phyloP scores from a whole-genome alignment of 768 basidiomycete genomes.

The Rhodotorula graminis region DNA sequence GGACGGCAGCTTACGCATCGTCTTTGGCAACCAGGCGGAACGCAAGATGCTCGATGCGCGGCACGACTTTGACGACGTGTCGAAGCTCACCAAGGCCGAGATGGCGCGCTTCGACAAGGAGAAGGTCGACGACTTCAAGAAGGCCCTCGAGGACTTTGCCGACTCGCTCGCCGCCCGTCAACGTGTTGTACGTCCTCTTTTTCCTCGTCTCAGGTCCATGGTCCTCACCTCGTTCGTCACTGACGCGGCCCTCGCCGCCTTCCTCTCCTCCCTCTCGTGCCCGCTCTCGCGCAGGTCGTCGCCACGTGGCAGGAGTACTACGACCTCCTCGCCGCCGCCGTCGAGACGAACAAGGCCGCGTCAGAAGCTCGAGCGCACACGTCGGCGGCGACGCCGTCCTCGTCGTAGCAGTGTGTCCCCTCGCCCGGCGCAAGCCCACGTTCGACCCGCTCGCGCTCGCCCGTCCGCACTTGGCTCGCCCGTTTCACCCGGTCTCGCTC shows the following conservation, averaged over 20 bases:
- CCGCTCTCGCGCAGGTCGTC: constrained; percentile 6
- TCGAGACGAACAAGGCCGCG: constrained; percentile 13
- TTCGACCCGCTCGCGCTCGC: no score
- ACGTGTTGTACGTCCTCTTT: constrained; percentile 52
- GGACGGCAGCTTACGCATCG: constrained; percentile 29
- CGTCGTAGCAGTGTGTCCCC: neutral
- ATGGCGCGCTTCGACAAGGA: constrained; percentile 87
- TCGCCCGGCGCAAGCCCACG: no score
- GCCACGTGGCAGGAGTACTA: constrained; percentile 28
- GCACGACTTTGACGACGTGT: constrained; percentile 81
- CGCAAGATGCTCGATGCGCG: constrained; percentile 73
- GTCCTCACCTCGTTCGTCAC: no score
- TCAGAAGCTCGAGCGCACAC: no score
- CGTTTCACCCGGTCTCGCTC: no score
- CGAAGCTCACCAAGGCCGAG: constrained; percentile 81
- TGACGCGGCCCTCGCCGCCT: no score
- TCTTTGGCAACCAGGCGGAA: constrained; percentile 61
- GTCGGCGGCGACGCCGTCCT: no score
- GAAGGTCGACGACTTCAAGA: constrained; percentile 87
- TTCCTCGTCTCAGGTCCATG: no score
- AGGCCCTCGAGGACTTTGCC: constrained; percentile 71
- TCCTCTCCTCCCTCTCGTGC: no score
- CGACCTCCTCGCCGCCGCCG: constrained; percentile 20
- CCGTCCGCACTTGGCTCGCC: no score
- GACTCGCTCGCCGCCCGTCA: constrained; percentile 82